Evolutionary conservation across 371 early-diverging fungal species (phyloP).

Genomic region (Actinomortierella wolfii): DNA sequence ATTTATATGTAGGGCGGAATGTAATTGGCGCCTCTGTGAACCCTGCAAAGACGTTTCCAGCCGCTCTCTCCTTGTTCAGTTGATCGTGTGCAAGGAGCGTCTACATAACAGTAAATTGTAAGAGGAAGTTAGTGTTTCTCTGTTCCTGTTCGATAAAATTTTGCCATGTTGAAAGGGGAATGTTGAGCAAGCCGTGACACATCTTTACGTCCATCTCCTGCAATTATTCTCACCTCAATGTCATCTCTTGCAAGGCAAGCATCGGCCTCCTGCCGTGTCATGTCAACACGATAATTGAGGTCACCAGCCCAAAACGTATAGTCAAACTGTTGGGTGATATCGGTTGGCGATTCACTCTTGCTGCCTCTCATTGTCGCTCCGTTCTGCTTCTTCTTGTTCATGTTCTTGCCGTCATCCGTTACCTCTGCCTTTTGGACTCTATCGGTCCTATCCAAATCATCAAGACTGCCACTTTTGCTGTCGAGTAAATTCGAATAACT

Average conservation of each 20-base stretch:
- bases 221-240: conserved; percentile 44
- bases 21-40: conserved; percentile 81
- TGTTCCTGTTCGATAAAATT: too few relatives aligned
- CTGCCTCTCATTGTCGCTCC: conserved; percentile 27
- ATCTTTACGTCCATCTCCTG: not conserved
- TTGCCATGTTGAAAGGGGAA: too few relatives aligned
- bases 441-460: too few relatives aligned
- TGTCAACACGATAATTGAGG: conserved; percentile 78
- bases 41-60: conserved; percentile 55
- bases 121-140: not conserved
- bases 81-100: conserved; percentile 67
- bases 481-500: too few relatives aligned
- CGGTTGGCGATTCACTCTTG: not conserved
- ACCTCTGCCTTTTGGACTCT: conserved; percentile 41
- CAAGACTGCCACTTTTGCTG: not conserved
- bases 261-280: conserved; percentile 59
- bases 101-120: conserved; percentile 27
- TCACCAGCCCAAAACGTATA: conserved; percentile 81
- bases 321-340: conserved; percentile 63
- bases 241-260: conserved; percentile 52
- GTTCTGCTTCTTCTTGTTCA: conserved; percentile 28
- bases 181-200: too few relatives aligned
- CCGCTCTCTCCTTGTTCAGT: conserved; percentile 53
- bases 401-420: conserved; percentile 44
- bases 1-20: conserved; percentile 91